Evolutionary conservation across 106 monocot genomes (phyloP).

Genomic region (Gastrodia elata): DNA sequence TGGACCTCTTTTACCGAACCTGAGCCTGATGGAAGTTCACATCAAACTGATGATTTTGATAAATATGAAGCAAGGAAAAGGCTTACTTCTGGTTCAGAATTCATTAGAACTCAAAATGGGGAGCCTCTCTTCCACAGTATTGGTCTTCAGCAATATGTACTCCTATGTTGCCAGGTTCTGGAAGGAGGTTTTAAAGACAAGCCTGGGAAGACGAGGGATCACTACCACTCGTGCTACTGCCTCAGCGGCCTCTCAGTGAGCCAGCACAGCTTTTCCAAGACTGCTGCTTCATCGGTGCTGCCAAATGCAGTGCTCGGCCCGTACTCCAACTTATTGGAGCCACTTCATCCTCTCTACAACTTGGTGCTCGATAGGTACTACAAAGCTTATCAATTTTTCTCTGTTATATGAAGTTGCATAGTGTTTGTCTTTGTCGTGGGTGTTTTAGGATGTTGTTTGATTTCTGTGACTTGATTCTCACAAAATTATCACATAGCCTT

Average conservation of each 20-base stretch:
- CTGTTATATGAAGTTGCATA: constrained; percentile 2
- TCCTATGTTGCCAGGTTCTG: constrained; percentile 75
- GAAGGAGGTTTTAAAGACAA: constrained; percentile 98
- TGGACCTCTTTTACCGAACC: not conserved
- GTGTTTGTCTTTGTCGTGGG: not conserved
- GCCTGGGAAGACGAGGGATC: constrained; percentile 67
- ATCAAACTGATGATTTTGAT: not conserved
- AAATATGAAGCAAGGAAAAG: constrained; percentile 26
- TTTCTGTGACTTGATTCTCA: too few species aligned
- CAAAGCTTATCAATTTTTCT: constrained; percentile 40
- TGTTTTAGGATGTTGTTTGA: too few species aligned
- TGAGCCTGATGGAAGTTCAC: not conserved
- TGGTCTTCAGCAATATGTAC: constrained; percentile 91
- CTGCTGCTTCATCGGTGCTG: constrained; percentile 22
- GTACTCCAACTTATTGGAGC: constrained; percentile 71
- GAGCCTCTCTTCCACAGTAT: constrained; percentile 71
- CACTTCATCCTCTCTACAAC: constrained; percentile 81
- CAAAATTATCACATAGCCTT: too few species aligned
- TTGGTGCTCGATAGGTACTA: constrained; percentile 53
- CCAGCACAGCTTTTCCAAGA: constrained; percentile 62
- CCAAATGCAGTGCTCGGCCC: constrained; percentile 62
- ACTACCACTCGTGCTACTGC: constrained; percentile 93
- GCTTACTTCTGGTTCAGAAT: constrained; percentile 50
- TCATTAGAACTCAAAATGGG: constrained; percentile 34
- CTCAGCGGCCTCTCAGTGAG: constrained; percentile 84